Base-by-base conservation (phyloP, 352 stramenopile genomes). In the Globisporangium mamillatum region DNA sequence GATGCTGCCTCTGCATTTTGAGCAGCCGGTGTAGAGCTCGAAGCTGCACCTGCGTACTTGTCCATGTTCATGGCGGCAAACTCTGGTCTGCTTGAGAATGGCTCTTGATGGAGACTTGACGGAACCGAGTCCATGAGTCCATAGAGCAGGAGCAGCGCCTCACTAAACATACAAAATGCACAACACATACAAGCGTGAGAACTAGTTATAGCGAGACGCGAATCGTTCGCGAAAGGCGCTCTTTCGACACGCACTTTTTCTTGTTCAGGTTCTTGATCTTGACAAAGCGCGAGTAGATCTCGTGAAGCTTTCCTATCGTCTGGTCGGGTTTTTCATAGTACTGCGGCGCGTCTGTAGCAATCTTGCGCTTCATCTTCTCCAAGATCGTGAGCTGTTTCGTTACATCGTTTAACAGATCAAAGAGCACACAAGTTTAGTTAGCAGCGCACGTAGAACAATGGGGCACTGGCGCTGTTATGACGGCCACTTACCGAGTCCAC, bases 311-410 rank as follows among this genome's bases (percentile, higher is more conserved):
- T 36, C 72, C 74, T 25, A 84, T 76, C 16, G 82, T 86, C 7
- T 84, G 76, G 2, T 87, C 67, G 0, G 75, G 70, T 2, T 75
- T 78, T 41, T 75, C 64, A 34, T 81, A 79, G 63, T 86, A 80
- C 53, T 81, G 79, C 34, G 72, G 60, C 24, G 73, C 52, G 55
- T 92, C 76, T 20, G 60, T 60, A 29, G 60, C 58, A 24, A 92
- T 86, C 71, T 88, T 88, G 32, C 79, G 76, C 75, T 90, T 91
- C 56, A 95, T 95, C 70, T 92, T 88, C 55, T 90, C 82, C 53
- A 95, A 67, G 27, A 94, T 78, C 7, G 81, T 73, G 16, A 91
- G 79, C 86, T 94, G 56, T 14, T 60, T 27, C 6, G 32, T 61
- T 24, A 14, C 16, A 27, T 25, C 16, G 22, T 41, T 41, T 24